phyloP scores from a whole-genome alignment of 1,284 basidiomycete species.

The Rhodotorula sp. region DNA sequence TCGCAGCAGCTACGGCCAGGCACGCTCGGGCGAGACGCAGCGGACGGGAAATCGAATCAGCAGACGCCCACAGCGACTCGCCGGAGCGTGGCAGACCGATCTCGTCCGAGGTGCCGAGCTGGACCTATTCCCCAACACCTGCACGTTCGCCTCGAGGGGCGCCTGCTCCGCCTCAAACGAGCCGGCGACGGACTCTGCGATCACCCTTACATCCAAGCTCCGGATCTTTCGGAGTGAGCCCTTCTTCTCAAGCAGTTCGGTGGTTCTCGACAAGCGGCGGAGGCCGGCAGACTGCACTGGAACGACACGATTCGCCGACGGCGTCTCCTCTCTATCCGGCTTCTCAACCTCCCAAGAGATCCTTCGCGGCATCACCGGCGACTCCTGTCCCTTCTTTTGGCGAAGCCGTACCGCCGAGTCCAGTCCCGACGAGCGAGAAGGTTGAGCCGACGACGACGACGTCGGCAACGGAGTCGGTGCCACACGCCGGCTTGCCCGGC shows the following conservation, averaged over 20 bases:
- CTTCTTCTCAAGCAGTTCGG: too few relatives aligned
- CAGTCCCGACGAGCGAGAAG: neutral
- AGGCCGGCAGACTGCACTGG: neutral
- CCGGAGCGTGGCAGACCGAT: too few relatives aligned
- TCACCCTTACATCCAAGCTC: too few relatives aligned
- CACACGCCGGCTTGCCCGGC: neutral
- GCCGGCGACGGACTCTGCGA: too few relatives aligned
- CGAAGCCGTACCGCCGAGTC: neutral
- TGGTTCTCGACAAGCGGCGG: neutral
- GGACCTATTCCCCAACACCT: neutral
- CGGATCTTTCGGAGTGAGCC: too few relatives aligned
- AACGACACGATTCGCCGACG: too few relatives aligned
- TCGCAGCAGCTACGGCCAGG: neutral
- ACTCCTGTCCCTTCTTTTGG: neutral
- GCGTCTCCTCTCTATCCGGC: too few relatives aligned
- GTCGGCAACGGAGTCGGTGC: too few relatives aligned
- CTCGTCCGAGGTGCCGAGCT: too few relatives aligned
- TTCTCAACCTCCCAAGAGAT: too few relatives aligned
- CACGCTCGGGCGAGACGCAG: neutral
- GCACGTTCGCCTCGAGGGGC: neutral
- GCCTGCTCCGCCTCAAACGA: neutral
- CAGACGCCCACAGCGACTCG: neutral
- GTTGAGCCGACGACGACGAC: neutral
- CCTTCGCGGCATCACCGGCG: neutral
- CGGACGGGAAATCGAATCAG: neutral